A percentile compares a stretch with the other conserved stretches of the same genome.
Evolutionary conservation across 495 filamentous ascomycete species (phyloP).

Genomic region (Aspergillus diversus): DNA sequence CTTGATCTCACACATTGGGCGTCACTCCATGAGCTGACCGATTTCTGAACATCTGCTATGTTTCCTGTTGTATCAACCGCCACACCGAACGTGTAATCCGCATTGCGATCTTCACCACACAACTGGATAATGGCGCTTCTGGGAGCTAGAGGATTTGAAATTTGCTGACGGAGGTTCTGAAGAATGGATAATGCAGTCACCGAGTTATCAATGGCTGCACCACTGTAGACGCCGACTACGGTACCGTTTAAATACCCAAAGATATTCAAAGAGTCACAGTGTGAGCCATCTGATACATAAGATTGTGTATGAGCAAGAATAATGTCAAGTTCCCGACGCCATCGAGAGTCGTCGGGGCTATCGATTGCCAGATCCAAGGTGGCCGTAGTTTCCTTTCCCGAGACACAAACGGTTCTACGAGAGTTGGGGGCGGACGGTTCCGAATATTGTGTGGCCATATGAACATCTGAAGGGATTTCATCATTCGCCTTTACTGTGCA

Average conservation of each 20-base stretch:
- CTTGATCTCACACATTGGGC: slow-evolving; percentile 3
- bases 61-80: slow-evolving; percentile 2
- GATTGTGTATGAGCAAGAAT: slow-evolving; percentile 7
- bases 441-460: background rate
- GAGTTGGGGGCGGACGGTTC: background rate
- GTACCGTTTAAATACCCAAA: slow-evolving; percentile 5
- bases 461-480: background rate
- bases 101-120: slow-evolving; percentile 8
- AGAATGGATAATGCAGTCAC: slow-evolving; percentile 1
- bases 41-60: background rate
- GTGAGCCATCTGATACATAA: background rate
- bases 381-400: background rate
- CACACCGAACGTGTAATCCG: slow-evolving; percentile 15
- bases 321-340: background rate
- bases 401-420: background rate
- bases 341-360: background rate
- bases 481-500: slow-evolving; percentile 5
- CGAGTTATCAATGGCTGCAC: background rate
- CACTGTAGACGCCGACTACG: slow-evolving; percentile 12
- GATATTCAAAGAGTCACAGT: background rate
- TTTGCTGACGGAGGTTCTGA: background rate
- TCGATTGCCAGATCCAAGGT: background rate
- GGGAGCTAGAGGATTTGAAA: background rate
- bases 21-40: slow-evolving; percentile 3
- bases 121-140: slow-evolving; percentile 5